Conservation (phyloP, 2,329 filamentous ascomycete species). For the Penicillium sp. region DNA sequence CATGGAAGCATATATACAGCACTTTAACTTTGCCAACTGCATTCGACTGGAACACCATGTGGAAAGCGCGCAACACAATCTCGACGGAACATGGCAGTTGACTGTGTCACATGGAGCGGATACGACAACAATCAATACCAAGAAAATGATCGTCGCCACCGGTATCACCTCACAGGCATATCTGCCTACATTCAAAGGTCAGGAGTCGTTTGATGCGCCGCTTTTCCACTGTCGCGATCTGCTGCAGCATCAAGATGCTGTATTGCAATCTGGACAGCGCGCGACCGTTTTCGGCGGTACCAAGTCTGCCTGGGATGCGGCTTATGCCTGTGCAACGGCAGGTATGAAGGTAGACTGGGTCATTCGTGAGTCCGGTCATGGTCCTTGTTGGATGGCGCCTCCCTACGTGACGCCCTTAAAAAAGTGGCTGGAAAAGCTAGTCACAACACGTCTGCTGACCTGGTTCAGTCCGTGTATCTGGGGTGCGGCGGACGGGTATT, state of each 20-base stretch:
- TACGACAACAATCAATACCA: conserved; percentile 25
- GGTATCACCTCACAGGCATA: conserved; percentile 60
- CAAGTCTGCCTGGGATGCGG: conserved; percentile 64
- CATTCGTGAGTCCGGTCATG: conserved; percentile 43
- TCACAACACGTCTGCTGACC: conserved; percentile 64
- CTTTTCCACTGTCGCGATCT: conserved; percentile 61
- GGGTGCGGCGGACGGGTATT: conserved; percentile 62
- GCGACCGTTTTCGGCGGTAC: conserved; percentile 57
- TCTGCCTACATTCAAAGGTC: conserved; percentile 52
- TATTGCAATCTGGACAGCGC: conserved; percentile 33
- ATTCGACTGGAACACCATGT: conserved; percentile 55
- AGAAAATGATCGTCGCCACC: conserved; percentile 60
- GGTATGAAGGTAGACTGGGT: conserved; percentile 50
- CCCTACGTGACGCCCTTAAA: conserved; percentile 65
- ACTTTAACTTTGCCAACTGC: conserved; percentile 50
- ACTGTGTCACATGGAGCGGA: conserved; percentile 18
- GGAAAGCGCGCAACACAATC: conserved; percentile 45
- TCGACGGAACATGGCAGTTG: conserved; percentile 39
- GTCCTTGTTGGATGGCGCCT: conserved; percentile 41
- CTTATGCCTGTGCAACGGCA: conserved; percentile 55
- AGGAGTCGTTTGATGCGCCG: conserved; percentile 51
- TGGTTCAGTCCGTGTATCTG: conserved; percentile 76
- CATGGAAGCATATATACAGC: conserved; percentile 54
- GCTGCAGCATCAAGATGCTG: conserved; percentile 33
- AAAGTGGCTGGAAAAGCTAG: conserved; percentile 65